Conservation (phyloP, 306 rosid genomes). For the Oemleria cerasiformis region DNA sequence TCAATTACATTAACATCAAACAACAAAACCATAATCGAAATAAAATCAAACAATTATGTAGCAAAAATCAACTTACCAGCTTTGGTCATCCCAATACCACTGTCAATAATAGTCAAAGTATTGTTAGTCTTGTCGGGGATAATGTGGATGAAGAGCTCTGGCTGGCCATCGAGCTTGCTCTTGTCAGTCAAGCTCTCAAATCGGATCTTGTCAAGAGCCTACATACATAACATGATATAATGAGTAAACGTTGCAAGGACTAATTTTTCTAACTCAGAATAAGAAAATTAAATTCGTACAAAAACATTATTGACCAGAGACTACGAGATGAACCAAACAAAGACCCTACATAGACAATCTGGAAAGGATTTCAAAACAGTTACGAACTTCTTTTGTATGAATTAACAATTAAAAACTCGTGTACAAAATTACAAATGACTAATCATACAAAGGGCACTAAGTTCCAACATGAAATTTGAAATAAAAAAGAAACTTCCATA, state of each 20-base stretch:
- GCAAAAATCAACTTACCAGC: slow-evolving; percentile 52
- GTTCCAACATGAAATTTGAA: no score
- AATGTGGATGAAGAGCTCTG: slow-evolving; percentile 84
- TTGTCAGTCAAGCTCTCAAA: slow-evolving; percentile 89
- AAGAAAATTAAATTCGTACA: neutral
- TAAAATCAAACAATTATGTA: no score
- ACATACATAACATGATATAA: neutral
- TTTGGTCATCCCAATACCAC: slow-evolving; percentile 96
- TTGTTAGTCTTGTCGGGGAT: slow-evolving; percentile 80
- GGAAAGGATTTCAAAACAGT: no score
- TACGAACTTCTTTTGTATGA: no score
- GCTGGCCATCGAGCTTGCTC: slow-evolving; percentile 92
- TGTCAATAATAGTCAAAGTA: slow-evolving; percentile 70
- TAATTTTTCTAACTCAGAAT: neutral
- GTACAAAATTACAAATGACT: no score
- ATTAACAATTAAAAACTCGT: no score
- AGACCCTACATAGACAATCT: no score
- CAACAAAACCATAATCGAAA: neutral
- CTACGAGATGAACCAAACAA: no score
- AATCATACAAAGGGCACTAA: no score
- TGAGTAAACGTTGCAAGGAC: neutral
- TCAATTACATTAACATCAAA: neutral
- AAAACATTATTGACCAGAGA: no score
- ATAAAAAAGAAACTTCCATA: neutral
- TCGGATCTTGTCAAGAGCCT: slow-evolving; percentile 90